phyloP scores from a whole-genome alignment of 352 stramenopile genomes.

The Phytopythium montanum region DNA sequence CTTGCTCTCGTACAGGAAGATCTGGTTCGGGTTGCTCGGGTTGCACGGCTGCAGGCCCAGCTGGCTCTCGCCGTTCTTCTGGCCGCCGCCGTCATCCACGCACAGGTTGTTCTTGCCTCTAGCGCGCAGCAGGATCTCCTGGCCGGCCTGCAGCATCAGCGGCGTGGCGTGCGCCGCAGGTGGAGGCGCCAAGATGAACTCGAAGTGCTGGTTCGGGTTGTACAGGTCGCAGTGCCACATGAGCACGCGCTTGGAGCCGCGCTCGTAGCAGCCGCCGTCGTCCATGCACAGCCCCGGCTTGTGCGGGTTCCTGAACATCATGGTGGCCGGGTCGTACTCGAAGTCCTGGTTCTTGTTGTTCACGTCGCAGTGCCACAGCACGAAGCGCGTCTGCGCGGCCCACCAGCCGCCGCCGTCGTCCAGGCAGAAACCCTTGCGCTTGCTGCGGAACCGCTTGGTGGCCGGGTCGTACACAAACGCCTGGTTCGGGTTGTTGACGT shows the following conservation, averaged over 20 bases:
- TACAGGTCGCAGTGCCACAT: slow-evolving; percentile 16
- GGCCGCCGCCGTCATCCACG: slow-evolving; percentile 27
- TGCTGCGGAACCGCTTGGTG: slow-evolving; percentile 7
- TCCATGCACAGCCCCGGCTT: slow-evolving; percentile 23
- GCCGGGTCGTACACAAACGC: slow-evolving; percentile 14
- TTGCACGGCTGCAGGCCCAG: slow-evolving; percentile 19
- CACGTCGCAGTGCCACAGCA: slow-evolving; percentile 16
- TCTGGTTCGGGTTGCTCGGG: slow-evolving; percentile 26
- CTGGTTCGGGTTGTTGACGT: slow-evolving; percentile 15
- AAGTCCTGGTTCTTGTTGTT: slow-evolving; percentile 26
- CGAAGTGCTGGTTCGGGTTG: slow-evolving; percentile 20
- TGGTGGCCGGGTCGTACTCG: slow-evolving; percentile 16
- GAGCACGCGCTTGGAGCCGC: slow-evolving; percentile 1
- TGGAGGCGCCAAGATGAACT: slow-evolving; percentile 4
- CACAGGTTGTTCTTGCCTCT: slow-evolving; percentile 24
- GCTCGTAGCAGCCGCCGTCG: slow-evolving; percentile 12
- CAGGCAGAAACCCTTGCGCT: slow-evolving; percentile 16
- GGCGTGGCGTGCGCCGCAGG: slow-evolving; percentile 5
- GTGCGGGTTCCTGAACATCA: slow-evolving; percentile 18
- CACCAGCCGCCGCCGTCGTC: slow-evolving; percentile 24
- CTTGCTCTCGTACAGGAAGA: slow-evolving; percentile 21
- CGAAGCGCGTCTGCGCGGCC: slow-evolving; percentile 19
- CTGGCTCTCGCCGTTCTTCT: slow-evolving; percentile 12
- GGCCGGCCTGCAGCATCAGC: slow-evolving; percentile 10
- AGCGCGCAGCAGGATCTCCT: slow-evolving; percentile 20